Base-by-base conservation (phyloP, 2,329 filamentous ascomycete genomes). In the Huntiella savannae region DNA sequence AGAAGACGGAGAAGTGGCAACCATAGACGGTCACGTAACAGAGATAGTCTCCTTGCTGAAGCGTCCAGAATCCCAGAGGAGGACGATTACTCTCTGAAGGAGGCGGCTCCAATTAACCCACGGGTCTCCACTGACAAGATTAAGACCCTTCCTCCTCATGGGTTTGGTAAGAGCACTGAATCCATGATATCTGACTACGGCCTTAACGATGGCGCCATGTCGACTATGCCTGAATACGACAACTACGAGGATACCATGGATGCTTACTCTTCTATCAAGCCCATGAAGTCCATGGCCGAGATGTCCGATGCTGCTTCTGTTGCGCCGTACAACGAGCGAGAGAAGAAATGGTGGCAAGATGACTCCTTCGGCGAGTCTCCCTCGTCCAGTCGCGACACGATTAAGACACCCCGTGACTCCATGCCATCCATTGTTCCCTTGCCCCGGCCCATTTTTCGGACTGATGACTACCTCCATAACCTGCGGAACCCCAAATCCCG, bases 171-270 rank as follows among this genome's bases (percentile, higher is more conserved):
- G 17, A 50, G 48, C 10, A 42, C 40, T 4, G 48, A 50, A 37
- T 50, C 48, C 12, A 40, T 50, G 15, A 28, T 47, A 7, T 50
- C 48, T n/a, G 44, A 50, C 12, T 45, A 43, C 7, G 44, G 44
- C 13, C 44, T 49, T 10, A 49, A 49, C 10, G 48, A 49, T 10
- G 48, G 48, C 10, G 44, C 44, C 10, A 46, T 49, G 33, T 49
- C 48, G 4, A 43, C 46, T 4, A 42, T 49, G 22, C 48, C 48
- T 12, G 48, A 50, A 8, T 47, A 42, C 17, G 41, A 50, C n/a
- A 16, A 13, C 32, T 43, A 43, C 13, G 40, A 34, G n/a, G 22
- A 43, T 11, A 43, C 22, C 6, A 43, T 43, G 40, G 44, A 45
- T 39, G 48, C 47, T 12, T 39, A 40, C 35, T 34, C n/a, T 10